Evolutionary conservation across 495 filamentous ascomycete species (phyloP), one percentile per base, ranked within the genome.

Genomic region (Evansstolkia leycettana): DNA sequence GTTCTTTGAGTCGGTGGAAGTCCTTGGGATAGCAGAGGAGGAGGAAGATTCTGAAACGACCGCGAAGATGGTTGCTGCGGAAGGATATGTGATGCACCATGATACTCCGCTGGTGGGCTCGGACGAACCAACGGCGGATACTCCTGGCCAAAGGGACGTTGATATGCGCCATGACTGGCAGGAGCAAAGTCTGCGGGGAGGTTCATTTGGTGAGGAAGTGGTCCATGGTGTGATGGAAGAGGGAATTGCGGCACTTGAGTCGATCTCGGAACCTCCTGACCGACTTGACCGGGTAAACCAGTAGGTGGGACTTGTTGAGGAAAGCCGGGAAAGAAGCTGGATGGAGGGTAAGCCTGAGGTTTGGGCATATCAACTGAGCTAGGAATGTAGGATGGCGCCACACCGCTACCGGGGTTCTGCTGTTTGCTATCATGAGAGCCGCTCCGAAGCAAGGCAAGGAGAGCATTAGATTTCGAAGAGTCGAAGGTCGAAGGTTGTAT

Each of bases 361-460:
- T 50, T 48, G n/a, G 58, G 47, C 17, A 69, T 52, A 18, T 44
- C 43, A 50, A 30, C 26, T 48, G 57, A 19, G 49, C 43, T 9
- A 47, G 51, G 24, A 60, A 56, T 26, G 47, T 48, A 27, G 56
- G 56, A 45, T 57, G 62, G 33, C 60, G 61, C 39, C 57, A 53
- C 3, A 55, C 65, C 33, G 51, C 58, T 38, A 36, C 46, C 7
- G 54, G 64, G 40, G 60, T 45, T 9, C 45, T 50, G 42, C 47
- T 51, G 15, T 45, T 47, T 12, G 42, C 37, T 12, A 45, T 62
- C 31, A 50, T 57, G 45, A 51, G 72, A 34, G 55, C 69, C 36
- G 58, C 55, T 49, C 27, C 65, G 64, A 17, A 84, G 50, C 29
- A 84, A 61, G 9, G 71, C 69, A 30, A 83, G 60, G 23, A 83